Base-by-base conservation (phyloP, 1,139 yeast genomes). In the Blastobotrys niveus region DNA sequence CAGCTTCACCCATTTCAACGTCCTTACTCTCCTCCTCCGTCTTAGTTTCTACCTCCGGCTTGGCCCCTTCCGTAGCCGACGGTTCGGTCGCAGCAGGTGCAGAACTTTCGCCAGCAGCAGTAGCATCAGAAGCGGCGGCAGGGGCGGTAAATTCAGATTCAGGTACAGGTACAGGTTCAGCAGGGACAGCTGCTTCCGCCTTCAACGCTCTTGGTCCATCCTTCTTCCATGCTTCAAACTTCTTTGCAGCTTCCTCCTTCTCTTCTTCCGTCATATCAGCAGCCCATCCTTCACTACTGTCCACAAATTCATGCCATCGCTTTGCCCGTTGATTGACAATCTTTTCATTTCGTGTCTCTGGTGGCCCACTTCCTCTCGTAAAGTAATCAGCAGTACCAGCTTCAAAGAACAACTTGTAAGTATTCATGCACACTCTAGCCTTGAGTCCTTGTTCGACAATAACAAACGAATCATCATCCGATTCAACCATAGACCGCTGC, bases 351-450 rank as follows among this genome's bases (percentile, higher is more conserved):
- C 56, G 34, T n/a, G 46, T 34, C 12, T 49, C 45, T 12, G 47
- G 47, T 36, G 46, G 40, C 6, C 42, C 45, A 5, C 34, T 42
- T 9, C 57, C 57, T 14, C 67, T 52, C 2, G 87, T 75, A 59
- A 84, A 88, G 53, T 82, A 82, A 65, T 91, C 98, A 53, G 77
- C 79, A 0, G 95, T 78, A n/a, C 77, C 82, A 3, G 82, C 74
- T 59, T 86, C 95, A 60, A 89, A 87, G 59, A 84, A 81, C 56
- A 91, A 68, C 51, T 84, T 74, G 63, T 87, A 93, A 3, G 89
- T 80, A 54, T 82, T 83, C 58, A 80, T 79, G 57, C 91, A 80
- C 29, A 91, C 77, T 38, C 87, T 80, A 15, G 93, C 91, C 59
- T 80, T 80, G 62, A 91, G 68, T n/a, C 80, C 83, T 24, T 94